phyloP scores from a whole-genome alignment of 169 alveolate genomes.

The Eimeria falciformis region DNA sequence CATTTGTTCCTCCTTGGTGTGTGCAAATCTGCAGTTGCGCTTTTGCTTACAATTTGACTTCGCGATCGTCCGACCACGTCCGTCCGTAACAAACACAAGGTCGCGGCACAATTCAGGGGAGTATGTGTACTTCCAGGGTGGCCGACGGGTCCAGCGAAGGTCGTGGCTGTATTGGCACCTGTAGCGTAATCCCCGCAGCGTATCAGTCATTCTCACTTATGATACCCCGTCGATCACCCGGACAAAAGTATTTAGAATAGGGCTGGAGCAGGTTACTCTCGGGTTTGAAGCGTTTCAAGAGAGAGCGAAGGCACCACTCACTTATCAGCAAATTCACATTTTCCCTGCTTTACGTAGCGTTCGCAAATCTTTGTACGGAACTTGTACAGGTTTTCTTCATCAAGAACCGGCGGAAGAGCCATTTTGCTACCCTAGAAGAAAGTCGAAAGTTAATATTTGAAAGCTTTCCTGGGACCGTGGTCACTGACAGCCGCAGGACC shows the following conservation, averaged over 20 bases:
- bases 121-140: constrained; percentile 67
- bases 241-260: neutral
- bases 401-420: constrained; percentile 69
- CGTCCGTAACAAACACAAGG: constrained; percentile 53
- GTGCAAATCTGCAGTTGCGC: constrained; percentile 72
- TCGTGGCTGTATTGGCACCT: constrained; percentile 74
- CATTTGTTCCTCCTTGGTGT: constrained; percentile 73
- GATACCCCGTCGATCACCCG: neutral
- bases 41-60: constrained; percentile 67
- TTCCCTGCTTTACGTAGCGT: constrained; percentile 74
- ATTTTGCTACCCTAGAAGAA: neutral
- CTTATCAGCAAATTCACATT: constrained; percentile 73
- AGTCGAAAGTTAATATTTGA: too few relatives aligned
- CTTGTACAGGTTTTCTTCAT: constrained; percentile 70
- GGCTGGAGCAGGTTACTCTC: too few relatives aligned
- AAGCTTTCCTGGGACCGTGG: too few relatives aligned
- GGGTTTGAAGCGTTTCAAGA: too few relatives aligned
- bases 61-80: constrained; percentile 69
- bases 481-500: too few relatives aligned
- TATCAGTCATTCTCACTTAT: neutral
- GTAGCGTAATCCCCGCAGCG: neutral
- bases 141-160: constrained; percentile 70
- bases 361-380: constrained; percentile 75
- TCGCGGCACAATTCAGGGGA: constrained; percentile 64
- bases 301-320: neutral